phyloP scores from a whole-genome alignment of 169 alveolate genomes.

The Plasmodium reichenowi region DNA sequence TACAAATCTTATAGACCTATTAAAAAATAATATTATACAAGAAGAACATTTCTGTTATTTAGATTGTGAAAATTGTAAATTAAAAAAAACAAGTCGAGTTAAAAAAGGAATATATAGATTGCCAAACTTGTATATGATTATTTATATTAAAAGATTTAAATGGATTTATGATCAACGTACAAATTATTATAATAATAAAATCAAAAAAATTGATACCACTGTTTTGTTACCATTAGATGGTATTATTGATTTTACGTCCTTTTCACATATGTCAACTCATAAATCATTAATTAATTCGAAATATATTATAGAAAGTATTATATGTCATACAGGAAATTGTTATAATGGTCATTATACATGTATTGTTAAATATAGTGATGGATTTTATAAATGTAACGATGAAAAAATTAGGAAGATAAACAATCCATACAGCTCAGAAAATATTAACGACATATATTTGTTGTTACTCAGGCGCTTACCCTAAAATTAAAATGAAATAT shows the following conservation, averaged over 20 bases:
- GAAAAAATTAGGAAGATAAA: slow-evolving; percentile 59
- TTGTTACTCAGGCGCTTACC: slow-evolving; percentile 45
- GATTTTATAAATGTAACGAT: slow-evolving; percentile 70
- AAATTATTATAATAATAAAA: slow-evolving; percentile 56
- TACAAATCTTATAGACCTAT: slow-evolving; percentile 43
- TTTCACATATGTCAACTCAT: slow-evolving; percentile 47
- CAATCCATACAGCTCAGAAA: slow-evolving; percentile 50
- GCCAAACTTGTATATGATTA: slow-evolving; percentile 74
- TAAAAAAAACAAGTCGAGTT: slow-evolving; percentile 46
- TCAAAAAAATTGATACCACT: slow-evolving; percentile 66
- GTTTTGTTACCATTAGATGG: slow-evolving; percentile 68
- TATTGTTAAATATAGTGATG: slow-evolving; percentile 64
- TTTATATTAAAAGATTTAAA: slow-evolving; percentile 72
- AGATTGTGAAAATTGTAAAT: slow-evolving; percentile 45
- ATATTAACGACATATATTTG: slow-evolving; percentile 60
- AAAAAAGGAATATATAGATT: slow-evolving; percentile 74
- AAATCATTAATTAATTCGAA: slow-evolving; percentile 50
- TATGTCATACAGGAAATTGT: slow-evolving; percentile 71
- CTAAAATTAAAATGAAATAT: background rate
- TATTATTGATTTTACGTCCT: slow-evolving; percentile 54
- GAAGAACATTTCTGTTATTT: slow-evolving; percentile 43
- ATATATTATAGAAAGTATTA: slow-evolving; percentile 69
- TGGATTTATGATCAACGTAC: slow-evolving; percentile 46
- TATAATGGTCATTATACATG: slow-evolving; percentile 73
- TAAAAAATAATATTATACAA: slow-evolving; percentile 44